A percentile compares a stretch with the other conserved stretches of the same genome.
These are phyloP conservation scores for Hymenoscyphus repandus DNA, from an alignment of 2,329 filamentous ascomycete species.

Conservation along the genomic window DNA sequence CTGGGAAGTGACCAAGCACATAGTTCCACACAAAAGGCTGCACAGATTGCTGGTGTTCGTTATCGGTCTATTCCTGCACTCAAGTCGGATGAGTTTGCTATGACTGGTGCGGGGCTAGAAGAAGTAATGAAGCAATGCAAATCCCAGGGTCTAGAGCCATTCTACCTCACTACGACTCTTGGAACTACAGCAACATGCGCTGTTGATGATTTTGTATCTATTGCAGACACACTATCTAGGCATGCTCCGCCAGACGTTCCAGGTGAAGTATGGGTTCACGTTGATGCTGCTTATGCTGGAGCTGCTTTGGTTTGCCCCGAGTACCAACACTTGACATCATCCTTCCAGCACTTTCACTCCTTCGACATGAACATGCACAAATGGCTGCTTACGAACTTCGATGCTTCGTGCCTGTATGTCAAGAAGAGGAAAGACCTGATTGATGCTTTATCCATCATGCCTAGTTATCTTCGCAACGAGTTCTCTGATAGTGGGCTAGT, in stretches of 20 bases:
- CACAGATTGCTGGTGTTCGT: slow-evolving; percentile 78
- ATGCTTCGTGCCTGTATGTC: slow-evolving; percentile 76
- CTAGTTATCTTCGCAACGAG: slow-evolving; percentile 75
- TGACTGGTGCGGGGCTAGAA: slow-evolving; percentile 61
- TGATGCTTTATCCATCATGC: slow-evolving; percentile 71
- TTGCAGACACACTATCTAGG: slow-evolving; percentile 30
- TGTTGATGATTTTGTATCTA: slow-evolving; percentile 65
- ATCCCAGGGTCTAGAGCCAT: slow-evolving; percentile 69
- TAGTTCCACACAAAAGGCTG: slow-evolving; percentile 80
- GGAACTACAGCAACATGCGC: slow-evolving; percentile 88
- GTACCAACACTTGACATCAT: slow-evolving; percentile 61
- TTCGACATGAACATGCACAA: slow-evolving; percentile 98
- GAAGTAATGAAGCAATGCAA: slow-evolving; percentile 59
- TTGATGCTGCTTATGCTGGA: slow-evolving; percentile 91
- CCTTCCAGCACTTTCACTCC: slow-evolving; percentile 68
- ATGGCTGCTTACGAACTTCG: slow-evolving; percentile 93
- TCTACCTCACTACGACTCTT: slow-evolving; percentile 77
- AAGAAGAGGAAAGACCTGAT: slow-evolving; percentile 71
- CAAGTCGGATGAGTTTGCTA: slow-evolving; percentile 59
- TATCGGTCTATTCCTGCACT: slow-evolving; percentile 64
- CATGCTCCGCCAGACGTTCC: slow-evolving; percentile 34
- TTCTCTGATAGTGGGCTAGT: slow-evolving; percentile 79
- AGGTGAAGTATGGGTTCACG: slow-evolving; percentile 77
- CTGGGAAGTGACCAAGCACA: slow-evolving; percentile 76
- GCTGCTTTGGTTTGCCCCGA: slow-evolving; percentile 78